Evolutionary conservation across 2,329 filamentous ascomycete species (phyloP), one percentile per base, ranked within the genome.

Genomic region (Rasamsonia emersonii): DNA sequence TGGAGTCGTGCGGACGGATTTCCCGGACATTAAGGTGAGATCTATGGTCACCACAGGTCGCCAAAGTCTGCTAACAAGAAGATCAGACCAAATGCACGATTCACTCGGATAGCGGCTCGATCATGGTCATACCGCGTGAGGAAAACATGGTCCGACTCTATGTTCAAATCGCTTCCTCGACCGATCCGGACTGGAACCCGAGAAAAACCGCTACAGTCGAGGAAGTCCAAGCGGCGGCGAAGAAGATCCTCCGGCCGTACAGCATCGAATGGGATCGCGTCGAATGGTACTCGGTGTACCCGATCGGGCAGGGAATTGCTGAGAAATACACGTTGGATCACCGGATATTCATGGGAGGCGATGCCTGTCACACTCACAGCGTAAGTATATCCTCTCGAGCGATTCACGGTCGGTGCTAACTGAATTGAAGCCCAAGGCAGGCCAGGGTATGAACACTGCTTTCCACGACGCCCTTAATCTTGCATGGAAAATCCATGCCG

Each of bases 401-500:
- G 28, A 17, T 13, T 18, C 9, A 14, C 3, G 9, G 3, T 13
- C 13, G 14, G 11, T 28, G 18, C 41, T 45, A 39, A 48, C 18
- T 24, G 13, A 17, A 31, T 14, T 35, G 13, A 51, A 64, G 34
- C 75, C 75, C 33, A 79, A 79, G 56, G 75, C 75, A 9, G 75
- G 75, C 10, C 75, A 79, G 47, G 75, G 75, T 36, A 78, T 73
- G 70, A 74, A 74, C 60, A 74, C 72, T 42, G 67, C 73, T 14
- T 72, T 73, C 58, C 58, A 70, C 28, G 67, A 70, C 47, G 86
- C 86, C 1, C 75, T 86, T 38, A 96, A 95, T 57, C 68, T 96
- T 24, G 88, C 88, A 5, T 96, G 88, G 88, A 96, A 96, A 65
- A 83, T 95, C 31, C 88, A 94, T 53, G 78, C 83, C 20, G 89